Evolutionary conservation across 2,329 filamentous ascomycete genomes (phyloP).

Genomic region (Zelopaecilomyces penicillatus): DNA sequence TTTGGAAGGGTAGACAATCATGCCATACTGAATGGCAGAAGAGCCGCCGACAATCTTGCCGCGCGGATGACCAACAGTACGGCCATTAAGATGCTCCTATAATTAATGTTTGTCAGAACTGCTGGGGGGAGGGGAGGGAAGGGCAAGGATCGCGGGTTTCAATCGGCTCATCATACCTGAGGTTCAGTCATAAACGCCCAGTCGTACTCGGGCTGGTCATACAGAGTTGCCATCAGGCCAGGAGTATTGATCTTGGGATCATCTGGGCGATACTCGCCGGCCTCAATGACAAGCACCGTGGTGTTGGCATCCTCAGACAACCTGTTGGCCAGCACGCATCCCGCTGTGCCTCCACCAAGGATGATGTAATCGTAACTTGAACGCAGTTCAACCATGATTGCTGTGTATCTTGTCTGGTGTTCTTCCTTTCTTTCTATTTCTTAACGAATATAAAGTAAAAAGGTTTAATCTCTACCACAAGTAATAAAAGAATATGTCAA

Average conservation of each 20-base stretch:
- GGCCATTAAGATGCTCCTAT: conserved; percentile 8
- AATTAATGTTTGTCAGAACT: not conserved
- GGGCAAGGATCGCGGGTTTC: not conserved
- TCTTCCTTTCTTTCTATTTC: too few relatives aligned
- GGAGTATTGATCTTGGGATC: conserved; percentile 12
- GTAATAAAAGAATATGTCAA: too few relatives aligned
- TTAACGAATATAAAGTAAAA: too few relatives aligned
- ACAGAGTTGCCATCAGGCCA: conserved; percentile 11
- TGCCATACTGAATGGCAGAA: conserved; percentile 47
- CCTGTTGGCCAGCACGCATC: conserved; percentile 18
- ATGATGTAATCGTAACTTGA: conserved; percentile 16
- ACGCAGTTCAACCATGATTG: too few relatives aligned
- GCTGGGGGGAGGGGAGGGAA: too few relatives aligned
- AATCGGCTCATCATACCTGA: conserved; percentile 8
- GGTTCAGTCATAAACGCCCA: conserved; percentile 16
- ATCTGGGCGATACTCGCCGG: conserved; percentile 11
- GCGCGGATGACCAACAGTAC: conserved; percentile 24
- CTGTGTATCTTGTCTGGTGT: too few relatives aligned
- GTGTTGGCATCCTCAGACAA: conserved; percentile 16
- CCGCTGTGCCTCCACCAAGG: conserved; percentile 19
- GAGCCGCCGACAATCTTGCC: conserved; percentile 50
- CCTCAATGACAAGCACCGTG: conserved; percentile 19
- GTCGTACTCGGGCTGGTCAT: conserved; percentile 13
- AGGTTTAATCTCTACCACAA: too few relatives aligned
- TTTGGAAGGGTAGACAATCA: conserved; percentile 10